These are phyloP conservation scores for Rhizopogon rudus DNA, from an alignment of 768 basidiomycete genomes.

Conservation along the genomic window DNA sequence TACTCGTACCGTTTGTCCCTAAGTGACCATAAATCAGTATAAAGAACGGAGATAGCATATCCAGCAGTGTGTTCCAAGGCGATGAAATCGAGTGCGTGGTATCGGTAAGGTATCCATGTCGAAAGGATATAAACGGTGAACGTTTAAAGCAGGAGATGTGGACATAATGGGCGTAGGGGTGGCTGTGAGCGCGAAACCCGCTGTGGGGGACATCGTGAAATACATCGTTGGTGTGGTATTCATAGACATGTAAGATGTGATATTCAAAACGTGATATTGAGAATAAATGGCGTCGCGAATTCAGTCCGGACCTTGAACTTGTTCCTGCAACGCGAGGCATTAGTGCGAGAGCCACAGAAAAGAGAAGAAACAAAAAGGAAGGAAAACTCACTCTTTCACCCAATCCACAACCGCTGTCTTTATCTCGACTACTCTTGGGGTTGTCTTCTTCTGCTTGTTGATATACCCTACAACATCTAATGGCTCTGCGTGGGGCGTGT, in stretches of 20 bases:
- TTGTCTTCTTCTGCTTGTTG: conserved; percentile 11
- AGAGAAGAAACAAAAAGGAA: background rate
- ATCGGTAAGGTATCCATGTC: background rate
- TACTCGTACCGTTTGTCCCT: background rate
- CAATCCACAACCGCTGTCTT: conserved; percentile 9
- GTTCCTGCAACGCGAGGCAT: conserved; percentile 9
- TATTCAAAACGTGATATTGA: conserved; percentile 11
- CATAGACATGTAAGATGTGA: background rate
- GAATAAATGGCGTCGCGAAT: background rate
- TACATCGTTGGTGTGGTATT: too few relatives aligned
- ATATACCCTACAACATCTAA: conserved; percentile 1
- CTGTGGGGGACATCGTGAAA: background rate
- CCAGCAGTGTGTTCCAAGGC: background rate
- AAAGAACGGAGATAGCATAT: background rate
- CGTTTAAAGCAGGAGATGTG: background rate
- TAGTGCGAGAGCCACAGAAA: background rate
- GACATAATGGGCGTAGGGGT: background rate
- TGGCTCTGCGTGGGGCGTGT: background rate
- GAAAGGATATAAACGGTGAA: background rate
- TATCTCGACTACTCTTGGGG: background rate
- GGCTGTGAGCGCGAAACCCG: background rate
- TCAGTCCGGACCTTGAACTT: conserved; percentile 5
- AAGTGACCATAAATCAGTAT: background rate
- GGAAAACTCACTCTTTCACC: conserved; percentile 11
- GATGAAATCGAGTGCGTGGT: background rate